Percentiles rank a stretch among this genome's conserved stretches.
Conservation (phyloP, 805 yeast genomes). For the Sugiyamaella mastotermitis region DNA sequence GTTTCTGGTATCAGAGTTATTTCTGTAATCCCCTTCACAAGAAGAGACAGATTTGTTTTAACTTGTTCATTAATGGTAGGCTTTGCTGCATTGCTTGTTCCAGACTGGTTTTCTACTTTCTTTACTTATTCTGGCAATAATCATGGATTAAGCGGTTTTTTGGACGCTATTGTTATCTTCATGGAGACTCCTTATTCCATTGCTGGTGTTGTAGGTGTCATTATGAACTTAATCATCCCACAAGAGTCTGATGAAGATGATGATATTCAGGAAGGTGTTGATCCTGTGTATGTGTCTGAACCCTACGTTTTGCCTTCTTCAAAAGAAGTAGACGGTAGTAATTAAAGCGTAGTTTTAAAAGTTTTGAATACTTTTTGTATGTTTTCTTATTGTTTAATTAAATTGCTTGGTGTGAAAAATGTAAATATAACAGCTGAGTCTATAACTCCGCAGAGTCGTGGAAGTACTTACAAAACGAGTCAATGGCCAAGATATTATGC, state of each 20-base stretch:
- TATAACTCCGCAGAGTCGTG: too few species aligned
- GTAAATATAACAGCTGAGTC: too few species aligned
- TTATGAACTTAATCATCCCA: constrained; percentile 57
- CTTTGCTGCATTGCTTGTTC: constrained; percentile 58
- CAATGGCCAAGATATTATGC: too few species aligned
- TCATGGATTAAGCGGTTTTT: constrained; percentile 50
- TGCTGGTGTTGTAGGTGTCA: constrained; percentile 57
- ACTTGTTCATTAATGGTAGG: constrained; percentile 64
- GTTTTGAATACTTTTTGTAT: too few species aligned
- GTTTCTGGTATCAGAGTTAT: constrained; percentile 69
- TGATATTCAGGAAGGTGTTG: constrained; percentile 6
- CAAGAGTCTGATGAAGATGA: constrained; percentile 37
- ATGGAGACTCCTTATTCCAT: constrained; percentile 72
- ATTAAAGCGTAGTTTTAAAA: too few species aligned
- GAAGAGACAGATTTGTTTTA: constrained; percentile 68
- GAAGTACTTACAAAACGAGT: too few species aligned
- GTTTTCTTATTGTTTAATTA: too few species aligned
- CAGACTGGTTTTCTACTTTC: constrained; percentile 56
- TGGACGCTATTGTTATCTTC: constrained; percentile 61
- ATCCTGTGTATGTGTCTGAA: constrained; percentile 6
- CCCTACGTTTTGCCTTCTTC: constrained; percentile 4
- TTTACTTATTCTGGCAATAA: constrained; percentile 65
- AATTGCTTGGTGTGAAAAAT: too few species aligned
- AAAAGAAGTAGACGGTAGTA: too few species aligned
- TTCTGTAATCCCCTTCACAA: constrained; percentile 45